phyloP scores from a whole-genome alignment of 73 alveolate species.

The Effrenium voratum region DNA sequence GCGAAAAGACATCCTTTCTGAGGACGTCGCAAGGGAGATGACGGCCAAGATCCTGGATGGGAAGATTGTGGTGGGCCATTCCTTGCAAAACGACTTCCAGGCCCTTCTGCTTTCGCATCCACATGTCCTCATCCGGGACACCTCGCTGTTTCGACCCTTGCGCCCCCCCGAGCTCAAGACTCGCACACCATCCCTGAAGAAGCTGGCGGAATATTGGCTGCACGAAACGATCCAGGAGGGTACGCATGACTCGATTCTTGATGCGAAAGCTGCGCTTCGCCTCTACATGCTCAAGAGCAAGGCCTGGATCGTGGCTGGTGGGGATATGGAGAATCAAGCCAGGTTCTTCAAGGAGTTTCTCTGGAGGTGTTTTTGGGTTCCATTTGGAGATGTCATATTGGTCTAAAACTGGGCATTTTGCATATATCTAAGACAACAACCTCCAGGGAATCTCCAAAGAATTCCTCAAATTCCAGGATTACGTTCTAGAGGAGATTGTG shows the following conservation, averaged over 20 bases:
- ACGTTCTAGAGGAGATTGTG: too few relatives aligned
- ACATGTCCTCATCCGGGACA: slow-evolving; percentile 62
- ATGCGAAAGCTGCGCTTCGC: slow-evolving; percentile 40
- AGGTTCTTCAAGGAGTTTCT: too few relatives aligned
- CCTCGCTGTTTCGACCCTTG: slow-evolving; percentile 41
- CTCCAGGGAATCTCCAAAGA: too few relatives aligned
- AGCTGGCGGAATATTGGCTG: slow-evolving; percentile 26
- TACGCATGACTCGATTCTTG: slow-evolving; percentile 34
- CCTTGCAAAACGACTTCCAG: slow-evolving; percentile 84
- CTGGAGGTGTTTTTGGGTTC: too few relatives aligned
- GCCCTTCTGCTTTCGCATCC: slow-evolving; percentile 53
- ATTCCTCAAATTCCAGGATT: too few relatives aligned
- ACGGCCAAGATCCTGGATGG: slow-evolving; percentile 63
- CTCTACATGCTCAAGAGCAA: slow-evolving; percentile 67
- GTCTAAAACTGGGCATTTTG: too few relatives aligned
- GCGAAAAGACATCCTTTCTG: slow-evolving; percentile 64
- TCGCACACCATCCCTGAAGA: slow-evolving; percentile 30
- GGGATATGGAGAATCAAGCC: too few relatives aligned
- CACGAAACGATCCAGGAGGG: slow-evolving; percentile 65
- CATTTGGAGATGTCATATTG: too few relatives aligned
- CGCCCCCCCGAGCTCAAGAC: slow-evolving; percentile 49
- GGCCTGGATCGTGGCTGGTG: too few relatives aligned
- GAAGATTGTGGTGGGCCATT: slow-evolving; percentile 87
- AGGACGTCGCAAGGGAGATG: slow-evolving; percentile 47
- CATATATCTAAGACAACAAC: too few relatives aligned